phyloP scores from a whole-genome alignment of 169 alveolate genomes.

The Hepatocystis sp. region DNA sequence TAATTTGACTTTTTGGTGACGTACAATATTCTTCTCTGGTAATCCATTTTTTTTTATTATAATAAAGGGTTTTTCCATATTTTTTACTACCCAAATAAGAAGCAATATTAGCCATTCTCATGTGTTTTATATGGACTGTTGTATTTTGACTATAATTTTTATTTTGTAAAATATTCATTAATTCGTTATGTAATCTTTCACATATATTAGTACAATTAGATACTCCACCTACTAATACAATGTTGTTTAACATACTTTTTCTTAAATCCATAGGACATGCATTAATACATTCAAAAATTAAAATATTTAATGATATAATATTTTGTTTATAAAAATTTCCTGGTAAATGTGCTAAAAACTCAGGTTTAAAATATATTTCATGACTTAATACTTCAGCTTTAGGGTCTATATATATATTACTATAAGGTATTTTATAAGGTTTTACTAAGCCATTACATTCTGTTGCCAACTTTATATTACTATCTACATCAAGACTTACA shows the following conservation, averaged over 20 bases:
- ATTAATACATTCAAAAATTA: slow-evolving; percentile 59
- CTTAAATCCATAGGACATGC: slow-evolving; percentile 74
- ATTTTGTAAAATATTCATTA: slow-evolving; percentile 12
- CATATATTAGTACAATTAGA: slow-evolving; percentile 59
- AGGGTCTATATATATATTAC: slow-evolving; percentile 72
- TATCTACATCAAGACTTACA: slow-evolving; percentile 67
- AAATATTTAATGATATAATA: slow-evolving; percentile 44
- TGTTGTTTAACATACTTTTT: slow-evolving; percentile 43
- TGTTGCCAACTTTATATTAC: slow-evolving; percentile 45
- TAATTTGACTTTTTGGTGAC: slow-evolving; percentile 21
- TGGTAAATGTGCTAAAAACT: slow-evolving; percentile 74
- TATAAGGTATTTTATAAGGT: slow-evolving; percentile 72
- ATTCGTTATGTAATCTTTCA: slow-evolving; percentile 50
- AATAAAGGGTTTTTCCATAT: slow-evolving; percentile 52
- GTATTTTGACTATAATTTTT: slow-evolving; percentile 72
- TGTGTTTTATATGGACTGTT: slow-evolving; percentile 24
- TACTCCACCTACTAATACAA: slow-evolving; percentile 68
- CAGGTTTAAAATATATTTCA: slow-evolving; percentile 76
- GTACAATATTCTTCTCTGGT: slow-evolving; percentile 32
- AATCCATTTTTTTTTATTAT: slow-evolving; percentile 69
- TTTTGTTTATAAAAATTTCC: slow-evolving; percentile 73
- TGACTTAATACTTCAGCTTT: slow-evolving; percentile 71
- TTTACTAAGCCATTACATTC: slow-evolving; percentile 68
- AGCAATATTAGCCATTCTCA: slow-evolving; percentile 58
- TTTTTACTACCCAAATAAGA: slow-evolving; percentile 64